Base-by-base conservation (phyloP, 192 early-diverging fungal genomes). In the Podila minutissima region DNA sequence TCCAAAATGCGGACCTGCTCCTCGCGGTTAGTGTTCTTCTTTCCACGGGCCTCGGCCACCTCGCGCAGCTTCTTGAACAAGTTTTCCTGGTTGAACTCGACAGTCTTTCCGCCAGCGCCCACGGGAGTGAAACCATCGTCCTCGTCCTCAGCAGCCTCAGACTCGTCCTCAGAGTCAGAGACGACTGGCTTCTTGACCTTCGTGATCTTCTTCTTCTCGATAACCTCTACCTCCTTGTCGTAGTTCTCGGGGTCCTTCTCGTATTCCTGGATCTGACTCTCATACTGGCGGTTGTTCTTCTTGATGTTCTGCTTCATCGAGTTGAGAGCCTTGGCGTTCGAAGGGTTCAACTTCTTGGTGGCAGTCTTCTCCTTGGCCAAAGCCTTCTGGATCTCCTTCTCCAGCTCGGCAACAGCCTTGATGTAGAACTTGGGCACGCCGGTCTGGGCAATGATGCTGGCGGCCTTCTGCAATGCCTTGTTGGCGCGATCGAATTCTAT, bases 291-390 rank as follows among this genome's bases (percentile, higher is more conserved):
- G 87, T 88, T 90, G 84, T 91, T 86, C 91, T 99, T 98, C 87
- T 93, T 93, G 71, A 97, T 64, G 74, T 94, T 96, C 82, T 96
- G 93, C 89, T 97, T 98, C 89, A 98, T 92, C 61, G 92, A 89
- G 84, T 93, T 98, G 74, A 97, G 83, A 28, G 95, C 93, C 73
- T 94, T 93, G 49, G 91, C 89, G 67, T 94, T 90, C 51, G 83
- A 87, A 55, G 93, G 85, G 74, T 92, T 97, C 88, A 95, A 93
- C 87, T 95, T 98, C 85, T 92, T 93, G 59, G 90, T 86, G 12
- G 88, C 86, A 33, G 91, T 85, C 87, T 95, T 95, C 68, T 90
- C 88, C 66, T 89, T 88, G 62, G 85, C 77, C 35, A 84, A 72
- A 46, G 87, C 78, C 55, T 85, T 87, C 67, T 93, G 92, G 24